Evolutionary conservation across 345 rosid species (phyloP).

Genomic region (Populus deltoides): DNA sequence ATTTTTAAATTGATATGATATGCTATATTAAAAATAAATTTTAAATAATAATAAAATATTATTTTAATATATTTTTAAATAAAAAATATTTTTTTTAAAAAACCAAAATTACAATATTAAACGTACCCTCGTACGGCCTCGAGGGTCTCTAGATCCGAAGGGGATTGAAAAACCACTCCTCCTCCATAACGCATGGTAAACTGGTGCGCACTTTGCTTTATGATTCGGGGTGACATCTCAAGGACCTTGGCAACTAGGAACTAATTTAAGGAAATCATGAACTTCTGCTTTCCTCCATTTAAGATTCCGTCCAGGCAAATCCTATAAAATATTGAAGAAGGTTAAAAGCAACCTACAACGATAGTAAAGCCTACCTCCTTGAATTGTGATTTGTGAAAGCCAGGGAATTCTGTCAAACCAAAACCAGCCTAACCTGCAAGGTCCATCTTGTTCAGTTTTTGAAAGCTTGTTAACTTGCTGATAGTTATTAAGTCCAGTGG

Average conservation of each 20-base stretch:
- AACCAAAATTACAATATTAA: too few species aligned
- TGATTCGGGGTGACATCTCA: background rate
- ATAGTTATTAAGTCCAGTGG: slow-evolving; percentile 29
- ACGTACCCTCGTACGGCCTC: background rate
- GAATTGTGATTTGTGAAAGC: too few species aligned
- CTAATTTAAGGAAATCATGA: background rate
- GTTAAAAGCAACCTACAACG: background rate
- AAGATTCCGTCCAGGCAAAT: background rate
- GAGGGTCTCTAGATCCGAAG: background rate
- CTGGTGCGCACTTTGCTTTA: too few species aligned
- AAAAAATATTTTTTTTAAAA: too few species aligned
- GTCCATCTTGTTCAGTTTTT: slow-evolving; percentile 8
- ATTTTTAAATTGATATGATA: too few species aligned
- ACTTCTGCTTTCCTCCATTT: background rate
- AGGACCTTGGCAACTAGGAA: background rate
- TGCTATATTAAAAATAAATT: too few species aligned
- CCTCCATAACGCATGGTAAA: too few species aligned
- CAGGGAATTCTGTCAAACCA: too few species aligned
- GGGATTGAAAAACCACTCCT: background rate
- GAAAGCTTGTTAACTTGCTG: slow-evolving; percentile 28
- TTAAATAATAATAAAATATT: too few species aligned
- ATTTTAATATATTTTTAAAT: too few species aligned
- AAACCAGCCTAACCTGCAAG: too few species aligned
- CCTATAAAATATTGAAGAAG: background rate
- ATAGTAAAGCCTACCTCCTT: background rate